Evolutionary conservation across 106 monocot genomes (phyloP).

Genomic region (Dioscorea dumetorum): DNA sequence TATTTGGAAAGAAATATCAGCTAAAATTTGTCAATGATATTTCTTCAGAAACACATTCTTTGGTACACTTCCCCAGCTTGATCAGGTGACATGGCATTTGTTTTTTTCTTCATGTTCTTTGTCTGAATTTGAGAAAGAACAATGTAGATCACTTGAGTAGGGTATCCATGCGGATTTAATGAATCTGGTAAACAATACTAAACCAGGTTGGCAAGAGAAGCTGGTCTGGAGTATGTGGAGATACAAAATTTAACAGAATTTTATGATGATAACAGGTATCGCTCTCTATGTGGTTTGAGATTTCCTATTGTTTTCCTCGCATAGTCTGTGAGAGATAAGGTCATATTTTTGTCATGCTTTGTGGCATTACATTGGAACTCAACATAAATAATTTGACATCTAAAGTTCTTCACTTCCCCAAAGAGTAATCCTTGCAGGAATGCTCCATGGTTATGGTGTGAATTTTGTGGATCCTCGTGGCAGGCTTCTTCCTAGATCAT

Average conservation of each 20-base stretch:
- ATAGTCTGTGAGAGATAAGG: too few species aligned
- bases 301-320: too few species aligned
- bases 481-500: slow-evolving; percentile 66
- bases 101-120: not conserved
- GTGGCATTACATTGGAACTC: not conserved
- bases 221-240: slow-evolving; percentile 90
- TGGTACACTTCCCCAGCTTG: slow-evolving; percentile 96
- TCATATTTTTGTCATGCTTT: too few species aligned
- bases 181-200: not conserved
- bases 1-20: slow-evolving; percentile 94
- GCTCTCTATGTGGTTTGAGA: not conserved
- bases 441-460: slow-evolving; percentile 52
- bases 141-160: too few species aligned
- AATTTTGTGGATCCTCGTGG: slow-evolving; percentile 90
- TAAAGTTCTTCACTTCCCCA: slow-evolving; percentile 8
- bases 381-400: not conserved
- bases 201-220: slow-evolving; percentile 88
- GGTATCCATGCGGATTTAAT: not conserved
- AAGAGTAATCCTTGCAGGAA: slow-evolving; percentile 78
- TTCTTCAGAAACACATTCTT: slow-evolving; percentile 58
- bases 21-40: slow-evolving; percentile 77
- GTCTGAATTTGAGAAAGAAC: not conserved
- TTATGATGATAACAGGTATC: slow-evolving; percentile 96
- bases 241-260: slow-evolving; percentile 95
- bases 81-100: slow-evolving; percentile 45